Conservation (phyloP, 2,329 filamentous ascomycete genomes). For the Pseudogymnoascus sp. region DNA sequence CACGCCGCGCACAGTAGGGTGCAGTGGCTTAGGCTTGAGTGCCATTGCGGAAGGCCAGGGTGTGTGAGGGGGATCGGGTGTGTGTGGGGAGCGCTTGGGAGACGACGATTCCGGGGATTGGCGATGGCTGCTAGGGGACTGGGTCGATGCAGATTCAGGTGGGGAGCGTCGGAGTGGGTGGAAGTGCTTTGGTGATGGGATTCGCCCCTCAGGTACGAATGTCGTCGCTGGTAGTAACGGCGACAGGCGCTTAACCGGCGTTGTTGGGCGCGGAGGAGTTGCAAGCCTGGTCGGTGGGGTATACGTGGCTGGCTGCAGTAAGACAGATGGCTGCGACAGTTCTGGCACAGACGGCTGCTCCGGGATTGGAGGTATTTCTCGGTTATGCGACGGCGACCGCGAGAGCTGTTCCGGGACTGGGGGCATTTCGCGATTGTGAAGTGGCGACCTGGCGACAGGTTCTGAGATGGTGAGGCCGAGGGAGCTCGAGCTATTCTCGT, state of each 20-base stretch:
- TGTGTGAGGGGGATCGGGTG: background rate
- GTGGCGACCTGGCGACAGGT: background rate
- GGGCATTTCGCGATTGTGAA: background rate
- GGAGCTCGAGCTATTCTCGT: background rate
- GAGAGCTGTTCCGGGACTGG: background rate
- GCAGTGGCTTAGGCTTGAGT: background rate
- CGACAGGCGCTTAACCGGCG: background rate
- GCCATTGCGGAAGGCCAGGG: background rate
- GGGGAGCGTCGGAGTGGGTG: background rate
- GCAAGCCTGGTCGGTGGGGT: background rate
- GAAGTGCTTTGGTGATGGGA: background rate
- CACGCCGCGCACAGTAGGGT: conserved; percentile 43
- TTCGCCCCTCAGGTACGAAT: background rate
- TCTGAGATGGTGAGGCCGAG: background rate
- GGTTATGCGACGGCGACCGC: background rate
- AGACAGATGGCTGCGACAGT: background rate
- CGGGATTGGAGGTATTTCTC: background rate
- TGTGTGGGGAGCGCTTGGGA: background rate
- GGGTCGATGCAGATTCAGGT: conserved; percentile 17
- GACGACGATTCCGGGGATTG: background rate
- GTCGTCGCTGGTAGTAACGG: background rate
- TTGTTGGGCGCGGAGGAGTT: background rate
- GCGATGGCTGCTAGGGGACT: conserved; percentile 24
- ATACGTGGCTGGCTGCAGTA: background rate
- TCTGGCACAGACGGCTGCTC: background rate